Percentiles rank a stretch among this genome's conserved stretches.
Conservation (phyloP, 2,329 filamentous ascomycete genomes). For the Calonectria pseudoreteaudii region DNA sequence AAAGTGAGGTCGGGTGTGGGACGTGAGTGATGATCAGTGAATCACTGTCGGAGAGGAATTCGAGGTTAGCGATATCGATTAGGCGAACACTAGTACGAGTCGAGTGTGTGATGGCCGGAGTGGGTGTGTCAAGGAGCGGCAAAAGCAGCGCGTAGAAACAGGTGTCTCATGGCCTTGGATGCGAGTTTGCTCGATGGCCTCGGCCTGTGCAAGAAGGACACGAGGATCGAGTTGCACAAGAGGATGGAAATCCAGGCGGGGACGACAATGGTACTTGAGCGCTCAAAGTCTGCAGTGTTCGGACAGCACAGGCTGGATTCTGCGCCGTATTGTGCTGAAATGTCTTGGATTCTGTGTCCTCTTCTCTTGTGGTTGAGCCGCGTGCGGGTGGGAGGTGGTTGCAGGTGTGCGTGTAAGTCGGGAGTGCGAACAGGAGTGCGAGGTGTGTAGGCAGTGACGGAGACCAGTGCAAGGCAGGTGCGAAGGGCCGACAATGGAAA, state of each 20-base stretch:
- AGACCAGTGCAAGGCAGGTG: conserved; percentile 31
- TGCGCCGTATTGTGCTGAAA: conserved; percentile 25
- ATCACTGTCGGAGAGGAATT: conserved; percentile 34
- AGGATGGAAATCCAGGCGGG: neutral
- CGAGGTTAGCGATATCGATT: conserved; percentile 29
- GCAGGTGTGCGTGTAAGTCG: conserved; percentile 27
- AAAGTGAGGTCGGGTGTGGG: conserved; percentile 20
- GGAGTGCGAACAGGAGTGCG: conserved; percentile 25
- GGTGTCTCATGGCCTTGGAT: conserved; percentile 18
- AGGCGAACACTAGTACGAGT: conserved; percentile 27
- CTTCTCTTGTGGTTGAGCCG: conserved; percentile 15
- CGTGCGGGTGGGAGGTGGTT: conserved; percentile 12
- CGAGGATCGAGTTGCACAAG: conserved; percentile 22
- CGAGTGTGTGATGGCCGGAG: conserved; percentile 22
- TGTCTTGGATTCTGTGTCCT: conserved; percentile 19
- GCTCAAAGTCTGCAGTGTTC: conserved; percentile 8
- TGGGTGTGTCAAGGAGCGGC: conserved; percentile 39
- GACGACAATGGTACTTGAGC: conserved; percentile 2
- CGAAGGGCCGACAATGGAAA: conserved; percentile 29
- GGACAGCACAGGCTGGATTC: conserved; percentile 1
- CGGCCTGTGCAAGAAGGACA: conserved; percentile 9
- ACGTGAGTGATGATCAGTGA: conserved; percentile 31
- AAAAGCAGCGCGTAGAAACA: conserved; percentile 2
- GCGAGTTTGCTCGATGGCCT: conserved; percentile 15
- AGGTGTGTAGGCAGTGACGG: conserved; percentile 32